These are phyloP conservation scores for Cladosporium sp. DNA, from an alignment of 2,329 filamentous ascomycete species.

Conservation along the genomic window DNA sequence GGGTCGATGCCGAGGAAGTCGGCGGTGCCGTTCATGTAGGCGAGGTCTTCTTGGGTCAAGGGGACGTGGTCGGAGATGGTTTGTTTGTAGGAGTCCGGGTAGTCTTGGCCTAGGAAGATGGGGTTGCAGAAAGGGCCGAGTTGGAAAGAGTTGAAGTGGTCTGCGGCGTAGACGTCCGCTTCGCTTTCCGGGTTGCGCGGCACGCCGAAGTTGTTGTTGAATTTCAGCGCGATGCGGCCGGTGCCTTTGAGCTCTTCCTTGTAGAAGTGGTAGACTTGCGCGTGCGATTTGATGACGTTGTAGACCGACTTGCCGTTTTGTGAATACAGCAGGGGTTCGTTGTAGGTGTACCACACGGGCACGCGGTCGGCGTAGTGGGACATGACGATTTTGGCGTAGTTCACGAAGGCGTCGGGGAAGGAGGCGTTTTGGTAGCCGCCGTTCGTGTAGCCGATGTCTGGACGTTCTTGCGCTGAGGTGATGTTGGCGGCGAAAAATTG, in stretches of 20 bases:
- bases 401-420: slow-evolving; percentile 30
- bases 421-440: slow-evolving; percentile 25
- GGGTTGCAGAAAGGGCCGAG: slow-evolving; percentile 49
- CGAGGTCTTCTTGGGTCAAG: slow-evolving; percentile 45
- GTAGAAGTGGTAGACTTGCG: slow-evolving; percentile 41
- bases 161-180: slow-evolving; percentile 41
- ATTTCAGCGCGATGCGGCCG: slow-evolving; percentile 48
- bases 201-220: slow-evolving; percentile 38
- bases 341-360: slow-evolving; percentile 37
- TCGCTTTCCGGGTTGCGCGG: slow-evolving; percentile 35
- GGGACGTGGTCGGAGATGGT: slow-evolving; percentile 43
- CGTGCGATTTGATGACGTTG: slow-evolving; percentile 20
- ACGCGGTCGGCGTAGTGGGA: slow-evolving; percentile 34
- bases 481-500: slow-evolving; percentile 7
- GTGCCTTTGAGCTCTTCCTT: slow-evolving; percentile 49
- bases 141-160: slow-evolving; percentile 41
- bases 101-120: slow-evolving; percentile 49
- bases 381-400: slow-evolving; percentile 34
- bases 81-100: slow-evolving; percentile 45
- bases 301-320: slow-evolving; percentile 9
- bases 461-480: slow-evolving; percentile 25
- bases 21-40: slow-evolving; percentile 19
- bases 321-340: slow-evolving; percentile 28
- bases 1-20: slow-evolving; percentile 19
- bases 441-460: slow-evolving; percentile 23